These are phyloP conservation scores for Rhynchosporium graminicola DNA, from an alignment of 2,329 filamentous ascomycete species.

Conservation along the genomic window DNA sequence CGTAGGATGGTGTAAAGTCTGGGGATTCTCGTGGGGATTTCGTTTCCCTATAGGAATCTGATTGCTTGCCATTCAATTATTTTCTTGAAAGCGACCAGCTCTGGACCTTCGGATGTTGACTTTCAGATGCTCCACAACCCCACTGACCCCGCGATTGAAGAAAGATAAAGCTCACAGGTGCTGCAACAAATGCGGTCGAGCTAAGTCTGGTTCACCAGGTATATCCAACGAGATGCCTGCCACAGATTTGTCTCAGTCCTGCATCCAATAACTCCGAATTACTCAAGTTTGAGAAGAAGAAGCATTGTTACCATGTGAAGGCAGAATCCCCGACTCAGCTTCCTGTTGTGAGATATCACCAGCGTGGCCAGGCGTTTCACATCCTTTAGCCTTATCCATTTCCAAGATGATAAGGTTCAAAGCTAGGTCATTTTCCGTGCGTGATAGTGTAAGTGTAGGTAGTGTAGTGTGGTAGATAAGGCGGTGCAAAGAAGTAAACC, in stretches of 20 bases:
- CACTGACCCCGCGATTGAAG: not conserved
- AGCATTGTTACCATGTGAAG: conserved; percentile 48
- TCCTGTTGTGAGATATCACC: conserved; percentile 35
- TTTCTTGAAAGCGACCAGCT: not conserved
- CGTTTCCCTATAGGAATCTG: not conserved
- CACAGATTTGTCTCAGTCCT: conserved; percentile 1
- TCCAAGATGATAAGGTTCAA: not conserved
- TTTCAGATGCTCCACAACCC: not conserved
- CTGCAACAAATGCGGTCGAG: conserved; percentile 43
- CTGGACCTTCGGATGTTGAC: not conserved
- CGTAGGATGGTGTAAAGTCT: no score
- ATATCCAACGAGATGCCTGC: conserved; percentile 45
- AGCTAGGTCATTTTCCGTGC: conserved; percentile 13
- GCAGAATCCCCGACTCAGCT: conserved; percentile 44
- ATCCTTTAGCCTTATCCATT: conserved; percentile 8
- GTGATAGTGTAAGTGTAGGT: not conserved
- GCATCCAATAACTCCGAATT: not conserved
- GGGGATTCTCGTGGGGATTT: not conserved
- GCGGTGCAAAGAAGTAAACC: no score
- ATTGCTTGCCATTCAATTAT: not conserved
- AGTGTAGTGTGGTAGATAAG: not conserved
- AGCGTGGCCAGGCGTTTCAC: conserved; percentile 26
- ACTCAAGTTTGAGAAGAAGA: conserved; percentile 9
- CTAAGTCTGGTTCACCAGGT: conserved; percentile 42
- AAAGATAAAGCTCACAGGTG: conserved; percentile 35